phyloP scores from a whole-genome alignment of 208 protist species.

The Wallacemonas sp. region DNA sequence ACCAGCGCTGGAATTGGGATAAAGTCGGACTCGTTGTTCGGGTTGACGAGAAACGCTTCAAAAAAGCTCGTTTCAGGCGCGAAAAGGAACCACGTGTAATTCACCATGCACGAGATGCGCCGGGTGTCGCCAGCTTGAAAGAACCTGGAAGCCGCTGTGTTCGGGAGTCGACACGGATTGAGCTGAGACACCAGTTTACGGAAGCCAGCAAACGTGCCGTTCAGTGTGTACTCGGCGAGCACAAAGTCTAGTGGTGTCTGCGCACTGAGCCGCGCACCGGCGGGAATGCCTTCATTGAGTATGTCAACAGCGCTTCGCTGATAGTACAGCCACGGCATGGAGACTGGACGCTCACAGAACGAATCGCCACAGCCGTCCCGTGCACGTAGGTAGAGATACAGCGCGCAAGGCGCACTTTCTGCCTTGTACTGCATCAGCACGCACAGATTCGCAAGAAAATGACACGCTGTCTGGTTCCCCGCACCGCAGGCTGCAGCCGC shows the following conservation, averaged over 20 bases:
- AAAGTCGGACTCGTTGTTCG: slow-evolving; percentile 39
- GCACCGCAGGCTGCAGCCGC: slow-evolving; percentile 40
- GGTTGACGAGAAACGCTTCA: slow-evolving; percentile 70
- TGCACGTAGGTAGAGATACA: slow-evolving; percentile 46
- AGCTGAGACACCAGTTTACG: slow-evolving; percentile 36
- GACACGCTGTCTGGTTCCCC: slow-evolving; percentile 53
- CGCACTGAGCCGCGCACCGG: background rate
- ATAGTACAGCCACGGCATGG: slow-evolving; percentile 70
- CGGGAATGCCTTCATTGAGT: slow-evolving; percentile 11
- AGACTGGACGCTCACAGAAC: slow-evolving; percentile 23
- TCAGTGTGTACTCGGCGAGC: slow-evolving; percentile 45
- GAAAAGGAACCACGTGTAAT: slow-evolving; percentile 36
- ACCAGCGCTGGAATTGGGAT: slow-evolving; percentile 65
- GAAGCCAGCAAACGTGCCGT: slow-evolving; percentile 57
- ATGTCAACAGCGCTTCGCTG: slow-evolving; percentile 35
- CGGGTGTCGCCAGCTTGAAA: slow-evolving; percentile 48
- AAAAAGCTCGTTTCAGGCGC: slow-evolving; percentile 49
- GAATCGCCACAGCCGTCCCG: slow-evolving; percentile 16
- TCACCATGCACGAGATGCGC: slow-evolving; percentile 28
- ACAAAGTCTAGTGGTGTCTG: slow-evolving; percentile 47
- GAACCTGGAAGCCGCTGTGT: slow-evolving; percentile 31
- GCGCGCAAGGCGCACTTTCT: slow-evolving; percentile 43
- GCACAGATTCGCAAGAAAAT: slow-evolving; percentile 75
- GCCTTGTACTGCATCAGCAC: slow-evolving; percentile 59
- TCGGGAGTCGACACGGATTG: slow-evolving; percentile 53